Base-by-base conservation (phyloP, 805 yeast species). In the Ogataea pini region DNA sequence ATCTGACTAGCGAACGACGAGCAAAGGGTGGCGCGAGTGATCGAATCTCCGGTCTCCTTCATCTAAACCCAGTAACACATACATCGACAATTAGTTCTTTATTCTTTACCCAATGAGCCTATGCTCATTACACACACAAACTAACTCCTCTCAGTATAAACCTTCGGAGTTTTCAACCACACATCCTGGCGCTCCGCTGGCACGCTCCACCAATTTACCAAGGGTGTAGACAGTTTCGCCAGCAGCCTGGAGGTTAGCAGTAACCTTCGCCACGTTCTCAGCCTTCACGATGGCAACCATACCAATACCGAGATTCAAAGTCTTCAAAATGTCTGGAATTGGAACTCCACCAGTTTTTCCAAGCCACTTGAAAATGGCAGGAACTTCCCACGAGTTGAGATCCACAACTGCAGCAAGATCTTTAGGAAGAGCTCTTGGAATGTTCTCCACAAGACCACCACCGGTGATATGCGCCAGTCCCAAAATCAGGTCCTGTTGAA, bases 381-480 rank as follows among this genome's bases (percentile, higher is more conserved):
- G 96, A 28, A 94, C 83, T 55, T 81, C 79, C 96, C 98, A 92
- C 8, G 79, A 71, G 47, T 71, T 71, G 64, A 86, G 83, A 67
- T 92, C 96, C 43, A 94, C 80, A 56, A 74, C 75, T 12, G 97
- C 99, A 60, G 85, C 83, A 52, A 94, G 73, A 58, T 81, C 69
- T 49, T 79, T 71, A 49, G 99, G 99, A 52, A 94, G 75, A 16
- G 96, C 94, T 66, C 99, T 82, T 46, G 99, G 99, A 49, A 92
- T 83, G 69, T 94, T 94, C 70, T 94, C 99, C 24, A 94, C 85
- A 46, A 94, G 76, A 45, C 99, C 99, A 68, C 99, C 99, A 52
- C 99, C 99, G 19, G 99, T 94, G 62, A 94, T 94, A 63, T 94
- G 96, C 2, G 99, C 96, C 64, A 94, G 77, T 50, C 97, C 99